These are phyloP conservation scores for Penicillium sp. DNA, from an alignment of 2,329 filamentous ascomycete genomes.

Conservation along the genomic window DNA sequence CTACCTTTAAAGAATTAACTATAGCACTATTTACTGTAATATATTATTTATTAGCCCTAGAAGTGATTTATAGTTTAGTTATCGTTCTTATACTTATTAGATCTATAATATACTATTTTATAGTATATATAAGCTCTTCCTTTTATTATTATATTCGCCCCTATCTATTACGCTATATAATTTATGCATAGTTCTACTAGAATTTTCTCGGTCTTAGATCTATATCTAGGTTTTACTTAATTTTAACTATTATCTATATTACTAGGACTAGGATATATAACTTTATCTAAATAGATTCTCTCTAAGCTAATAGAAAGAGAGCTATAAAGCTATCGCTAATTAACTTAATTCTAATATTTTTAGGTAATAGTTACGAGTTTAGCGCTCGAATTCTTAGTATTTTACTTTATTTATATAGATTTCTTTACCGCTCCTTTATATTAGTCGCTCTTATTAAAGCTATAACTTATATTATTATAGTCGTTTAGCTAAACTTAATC, in stretches of 20 bases:
- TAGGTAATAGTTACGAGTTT: constrained; percentile 15
- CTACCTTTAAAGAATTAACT: background rate
- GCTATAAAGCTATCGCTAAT: constrained; percentile 14
- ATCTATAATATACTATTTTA: background rate
- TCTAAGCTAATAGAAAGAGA: constrained; percentile 7
- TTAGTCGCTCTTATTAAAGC: constrained; percentile 13
- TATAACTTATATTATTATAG: constrained; percentile 10
- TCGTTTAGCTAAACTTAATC: constrained; percentile 5
- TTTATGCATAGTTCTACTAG: constrained; percentile 11
- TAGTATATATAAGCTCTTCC: constrained; percentile 15
- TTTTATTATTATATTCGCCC: constrained; percentile 16
- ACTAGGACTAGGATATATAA: constrained; percentile 11
- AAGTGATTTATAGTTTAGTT: background rate
- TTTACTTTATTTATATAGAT: constrained; percentile 13
- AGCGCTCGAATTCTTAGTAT: constrained; percentile 14
- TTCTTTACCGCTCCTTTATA: constrained; percentile 11
- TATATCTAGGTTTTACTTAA: constrained; percentile 1
- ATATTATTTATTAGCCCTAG: background rate
- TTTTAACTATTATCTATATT: background rate
- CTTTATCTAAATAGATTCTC: constrained; percentile 7
- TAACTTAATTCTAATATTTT: constrained; percentile 16
- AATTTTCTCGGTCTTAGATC: constrained; percentile 4
- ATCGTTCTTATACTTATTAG: background rate
- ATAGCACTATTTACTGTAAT: background rate
- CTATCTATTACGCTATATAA: constrained; percentile 4